phyloP scores from a whole-genome alignment of 225 moss, liverwort and hornwort species.

The Sphagnum contortum region DNA sequence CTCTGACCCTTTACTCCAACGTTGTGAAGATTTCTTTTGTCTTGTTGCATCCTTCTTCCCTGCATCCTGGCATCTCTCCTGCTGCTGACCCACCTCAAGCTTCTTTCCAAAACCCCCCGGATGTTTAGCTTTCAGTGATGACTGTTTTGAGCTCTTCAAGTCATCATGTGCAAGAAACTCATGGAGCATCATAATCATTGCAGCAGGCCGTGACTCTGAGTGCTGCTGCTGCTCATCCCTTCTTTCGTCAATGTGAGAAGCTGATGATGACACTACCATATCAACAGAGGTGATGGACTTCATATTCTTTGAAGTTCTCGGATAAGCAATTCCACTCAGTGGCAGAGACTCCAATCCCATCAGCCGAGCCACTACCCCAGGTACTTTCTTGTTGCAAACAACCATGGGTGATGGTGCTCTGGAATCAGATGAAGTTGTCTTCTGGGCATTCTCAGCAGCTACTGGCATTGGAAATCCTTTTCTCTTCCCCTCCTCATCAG shows the following conservation, averaged over 20 bases:
- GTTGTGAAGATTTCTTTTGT: too few relatives aligned
- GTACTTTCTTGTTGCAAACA: constrained; percentile 38
- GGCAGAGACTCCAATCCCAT: constrained; percentile 89
- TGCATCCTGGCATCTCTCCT: too few relatives aligned
- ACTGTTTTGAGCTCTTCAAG: too few relatives aligned
- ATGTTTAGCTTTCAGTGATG: too few relatives aligned
- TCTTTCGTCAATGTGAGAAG: constrained; percentile 8
- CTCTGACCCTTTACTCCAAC: constrained; percentile 17
- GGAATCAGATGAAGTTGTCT: constrained; percentile 10
- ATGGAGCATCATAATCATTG: constrained; percentile 22
- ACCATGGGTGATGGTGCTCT: constrained; percentile 20
- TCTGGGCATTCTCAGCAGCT: constrained; percentile 5
- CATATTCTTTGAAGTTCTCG: background rate
- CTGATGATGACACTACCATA: background rate
- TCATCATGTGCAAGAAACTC: constrained; percentile 31
- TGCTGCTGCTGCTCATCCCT: constrained; percentile 20
- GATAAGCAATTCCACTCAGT: constrained; percentile 1
- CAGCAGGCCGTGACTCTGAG: constrained; percentile 16
- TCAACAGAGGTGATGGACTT: too few relatives aligned
- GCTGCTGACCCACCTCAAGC: too few relatives aligned
- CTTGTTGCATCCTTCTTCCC: too few relatives aligned
- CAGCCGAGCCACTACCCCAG: constrained; percentile 71
- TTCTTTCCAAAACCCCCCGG: too few relatives aligned
- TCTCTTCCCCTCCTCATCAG: constrained; percentile 36
- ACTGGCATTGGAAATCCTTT: constrained; percentile 10